These are phyloP conservation scores for Panus rudis DNA, from an alignment of 768 basidiomycete genomes.

Conservation along the genomic window DNA sequence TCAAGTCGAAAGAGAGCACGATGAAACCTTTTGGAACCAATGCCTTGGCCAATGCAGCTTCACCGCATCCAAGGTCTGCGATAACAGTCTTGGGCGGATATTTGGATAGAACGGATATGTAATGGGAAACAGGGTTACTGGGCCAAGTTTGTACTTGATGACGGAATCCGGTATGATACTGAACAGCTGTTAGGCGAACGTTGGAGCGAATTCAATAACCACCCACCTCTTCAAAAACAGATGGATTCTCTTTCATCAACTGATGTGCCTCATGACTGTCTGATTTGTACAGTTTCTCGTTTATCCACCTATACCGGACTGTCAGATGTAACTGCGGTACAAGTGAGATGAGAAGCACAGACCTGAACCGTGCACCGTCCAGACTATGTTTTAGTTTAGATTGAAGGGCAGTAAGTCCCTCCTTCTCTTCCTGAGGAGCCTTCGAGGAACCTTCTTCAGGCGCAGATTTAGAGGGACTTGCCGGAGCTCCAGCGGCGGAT, in stretches of 20 bases:
- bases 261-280: constrained; percentile 64
- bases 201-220: background rate
- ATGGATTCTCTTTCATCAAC: constrained; percentile 82
- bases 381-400: constrained; percentile 70
- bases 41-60: constrained; percentile 76
- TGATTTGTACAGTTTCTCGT: constrained; percentile 88
- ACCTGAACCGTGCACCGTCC: constrained; percentile 88
- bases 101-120: constrained; percentile 55
- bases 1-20: constrained; percentile 76
- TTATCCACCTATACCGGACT: constrained; percentile 59
- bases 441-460: background rate
- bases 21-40: constrained; percentile 62
- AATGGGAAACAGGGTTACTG: constrained; percentile 83
- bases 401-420: constrained; percentile 64
- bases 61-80: constrained; percentile 93
- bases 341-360: constrained; percentile 11
- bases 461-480: background rate
- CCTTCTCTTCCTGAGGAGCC: constrained; percentile 1
- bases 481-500: background rate
- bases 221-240: constrained; percentile 74
- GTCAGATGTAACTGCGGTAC: background rate
- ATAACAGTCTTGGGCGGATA: constrained; percentile 68
- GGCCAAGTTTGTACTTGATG: constrained; percentile 92
- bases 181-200: background rate
- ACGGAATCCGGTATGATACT: constrained; percentile 94